phyloP scores from a whole-genome alignment of 495 filamentous ascomycete species.

The Tuber melanosporum region DNA sequence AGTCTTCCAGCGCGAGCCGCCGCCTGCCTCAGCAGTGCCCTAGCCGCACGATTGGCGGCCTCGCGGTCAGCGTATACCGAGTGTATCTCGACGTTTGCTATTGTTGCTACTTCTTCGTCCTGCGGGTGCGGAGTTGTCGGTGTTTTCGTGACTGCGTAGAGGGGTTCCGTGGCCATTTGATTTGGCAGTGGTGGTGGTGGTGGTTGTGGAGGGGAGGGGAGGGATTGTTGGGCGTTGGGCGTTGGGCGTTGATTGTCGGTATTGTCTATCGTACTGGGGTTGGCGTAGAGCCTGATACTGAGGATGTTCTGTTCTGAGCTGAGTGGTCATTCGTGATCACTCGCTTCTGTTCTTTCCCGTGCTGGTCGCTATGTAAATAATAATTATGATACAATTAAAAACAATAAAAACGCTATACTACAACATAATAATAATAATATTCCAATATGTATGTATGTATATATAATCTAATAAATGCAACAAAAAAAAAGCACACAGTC shows the following conservation, averaged over 20 bases:
- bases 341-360: background rate
- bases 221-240: conserved; percentile 14
- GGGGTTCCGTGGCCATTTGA: background rate
- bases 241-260: background rate
- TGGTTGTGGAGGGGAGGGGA: background rate
- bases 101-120: too few relatives aligned
- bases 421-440: too few relatives aligned
- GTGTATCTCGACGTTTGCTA: conserved; percentile 2
- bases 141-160: background rate
- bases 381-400: background rate
- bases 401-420: background rate
- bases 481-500: too few relatives aligned
- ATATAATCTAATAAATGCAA: too few relatives aligned
- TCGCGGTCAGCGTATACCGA: conserved; percentile 22
- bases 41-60: conserved; percentile 22
- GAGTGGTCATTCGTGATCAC: background rate
- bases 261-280: too few relatives aligned
- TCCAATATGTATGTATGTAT: too few relatives aligned
- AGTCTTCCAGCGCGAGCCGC: conserved; percentile 16
- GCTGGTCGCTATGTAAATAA: background rate
- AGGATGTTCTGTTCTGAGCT: too few relatives aligned
- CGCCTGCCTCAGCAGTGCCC: conserved; percentile 16
- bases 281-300: too few relatives aligned
- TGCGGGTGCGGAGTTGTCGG: background rate
- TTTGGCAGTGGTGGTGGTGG: background rate